phyloP scores from a whole-genome alignment of 2,329 filamentous ascomycete genomes.

The Fusarium setosum region DNA sequence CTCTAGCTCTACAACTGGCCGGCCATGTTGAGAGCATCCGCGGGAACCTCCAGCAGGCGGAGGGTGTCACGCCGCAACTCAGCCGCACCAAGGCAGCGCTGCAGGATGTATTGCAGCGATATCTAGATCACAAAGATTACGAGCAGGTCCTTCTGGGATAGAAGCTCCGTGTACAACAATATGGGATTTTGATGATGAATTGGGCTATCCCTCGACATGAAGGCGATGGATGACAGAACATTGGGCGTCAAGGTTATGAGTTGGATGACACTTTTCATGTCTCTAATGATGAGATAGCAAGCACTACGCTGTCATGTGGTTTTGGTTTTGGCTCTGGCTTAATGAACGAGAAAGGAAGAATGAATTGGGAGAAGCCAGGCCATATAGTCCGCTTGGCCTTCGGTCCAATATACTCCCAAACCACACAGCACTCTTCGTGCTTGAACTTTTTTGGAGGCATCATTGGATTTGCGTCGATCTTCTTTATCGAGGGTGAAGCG shows the following conservation, averaged over 20 bases:
- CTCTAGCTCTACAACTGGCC: conserved; percentile 59
- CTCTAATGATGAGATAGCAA: not conserved
- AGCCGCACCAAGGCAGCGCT: conserved; percentile 60
- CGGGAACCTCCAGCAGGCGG: conserved; percentile 64
- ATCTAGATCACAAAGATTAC: conserved; percentile 58
- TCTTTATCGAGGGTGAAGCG: too few species aligned
- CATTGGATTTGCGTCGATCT: too few species aligned
- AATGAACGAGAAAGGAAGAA: not conserved
- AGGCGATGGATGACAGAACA: conserved; percentile 5
- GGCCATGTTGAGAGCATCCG: conserved; percentile 68
- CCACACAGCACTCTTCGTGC: too few species aligned
- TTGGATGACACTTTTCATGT: conserved; percentile 1
- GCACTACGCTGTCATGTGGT: not conserved
- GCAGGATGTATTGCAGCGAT: conserved; percentile 58
- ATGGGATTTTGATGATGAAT: conserved; percentile 21
- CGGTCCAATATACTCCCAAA: too few species aligned
- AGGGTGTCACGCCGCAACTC: conserved; percentile 62
- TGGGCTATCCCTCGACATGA: not conserved
- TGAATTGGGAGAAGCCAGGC: too few species aligned
- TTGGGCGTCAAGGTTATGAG: conserved; percentile 11
- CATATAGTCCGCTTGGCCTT: not conserved
- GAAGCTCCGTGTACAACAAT: not conserved
- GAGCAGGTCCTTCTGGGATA: conserved; percentile 60
- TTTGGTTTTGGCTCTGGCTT: too few species aligned
- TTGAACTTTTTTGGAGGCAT: too few species aligned